Conservation (phyloP, 495 filamentous ascomycete genomes). For the Aspergillus indologenus region DNA sequence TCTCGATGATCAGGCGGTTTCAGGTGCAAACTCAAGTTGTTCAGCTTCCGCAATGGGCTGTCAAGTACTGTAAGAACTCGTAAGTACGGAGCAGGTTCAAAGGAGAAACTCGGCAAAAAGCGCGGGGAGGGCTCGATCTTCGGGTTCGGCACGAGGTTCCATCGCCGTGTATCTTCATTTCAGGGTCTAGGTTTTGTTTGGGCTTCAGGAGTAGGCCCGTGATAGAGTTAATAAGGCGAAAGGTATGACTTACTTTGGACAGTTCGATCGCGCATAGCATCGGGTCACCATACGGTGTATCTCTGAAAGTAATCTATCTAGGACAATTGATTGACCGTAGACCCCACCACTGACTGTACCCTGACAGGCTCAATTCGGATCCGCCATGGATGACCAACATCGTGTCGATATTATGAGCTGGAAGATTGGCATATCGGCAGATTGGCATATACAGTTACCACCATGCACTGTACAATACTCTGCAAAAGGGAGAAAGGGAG, state of each 20-base stretch:
- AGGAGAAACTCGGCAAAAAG: background rate
- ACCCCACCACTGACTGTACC: background rate
- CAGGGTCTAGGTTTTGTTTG: background rate
- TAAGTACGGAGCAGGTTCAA: too few species aligned
- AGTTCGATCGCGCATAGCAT: too few species aligned
- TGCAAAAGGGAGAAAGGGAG: background rate
- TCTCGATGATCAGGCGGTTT: conserved; percentile 2
- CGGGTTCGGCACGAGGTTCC: conserved; percentile 1
- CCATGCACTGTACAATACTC: too few species aligned
- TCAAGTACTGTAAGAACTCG: too few species aligned
- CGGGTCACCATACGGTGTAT: background rate
- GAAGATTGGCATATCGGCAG: background rate
- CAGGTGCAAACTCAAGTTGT: background rate
- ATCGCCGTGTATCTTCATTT: background rate
- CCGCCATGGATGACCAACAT: background rate
- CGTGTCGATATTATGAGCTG: background rate
- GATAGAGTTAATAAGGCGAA: background rate
- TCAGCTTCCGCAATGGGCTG: background rate
- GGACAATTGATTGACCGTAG: background rate
- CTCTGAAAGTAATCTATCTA: background rate
- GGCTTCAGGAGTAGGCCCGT: background rate
- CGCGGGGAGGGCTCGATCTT: background rate
- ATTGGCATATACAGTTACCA: too few species aligned
- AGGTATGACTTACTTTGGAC: too few species aligned
- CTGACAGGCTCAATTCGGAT: background rate